Conservation (phyloP, 345 rosid species). For the Pugionium cornutum region DNA sequence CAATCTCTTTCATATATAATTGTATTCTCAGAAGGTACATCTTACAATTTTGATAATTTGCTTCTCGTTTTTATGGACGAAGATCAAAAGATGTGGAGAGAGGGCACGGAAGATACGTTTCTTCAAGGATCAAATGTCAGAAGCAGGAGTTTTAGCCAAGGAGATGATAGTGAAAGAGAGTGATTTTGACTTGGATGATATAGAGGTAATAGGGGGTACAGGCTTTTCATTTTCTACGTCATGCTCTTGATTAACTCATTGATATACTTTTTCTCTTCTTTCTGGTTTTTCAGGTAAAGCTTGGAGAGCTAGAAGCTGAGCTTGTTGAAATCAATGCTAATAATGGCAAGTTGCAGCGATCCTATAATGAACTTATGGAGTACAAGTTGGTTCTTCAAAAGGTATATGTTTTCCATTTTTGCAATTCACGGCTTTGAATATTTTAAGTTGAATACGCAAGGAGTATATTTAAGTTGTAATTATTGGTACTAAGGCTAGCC, state of each 20-base stretch:
- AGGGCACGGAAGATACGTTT: constrained; percentile 85
- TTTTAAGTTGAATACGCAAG: constrained; percentile 6
- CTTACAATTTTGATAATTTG: constrained; percentile 15
- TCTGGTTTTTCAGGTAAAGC: constrained; percentile 56
- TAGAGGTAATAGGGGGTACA: constrained; percentile 56
- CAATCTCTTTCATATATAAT: background rate
- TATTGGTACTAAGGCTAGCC: background rate
- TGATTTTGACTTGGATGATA: constrained; percentile 63
- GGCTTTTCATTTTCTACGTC: constrained; percentile 12
- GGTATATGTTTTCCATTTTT: constrained; percentile 46
- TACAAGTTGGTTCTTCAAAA: constrained; percentile 82
- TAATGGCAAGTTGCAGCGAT: constrained; percentile 74
- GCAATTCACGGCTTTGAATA: constrained; percentile 1
- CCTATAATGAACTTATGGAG: constrained; percentile 79
- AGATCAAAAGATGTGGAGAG: constrained; percentile 93
- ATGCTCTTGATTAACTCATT: constrained; percentile 21
- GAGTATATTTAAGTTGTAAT: background rate
- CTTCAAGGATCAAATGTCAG: constrained; percentile 89
- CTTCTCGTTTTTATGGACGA: constrained; percentile 6
- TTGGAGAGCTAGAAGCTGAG: constrained; percentile 92
- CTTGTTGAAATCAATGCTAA: constrained; percentile 90
- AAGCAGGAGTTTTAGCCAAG: constrained; percentile 64
- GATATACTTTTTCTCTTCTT: background rate
- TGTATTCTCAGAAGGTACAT: background rate
- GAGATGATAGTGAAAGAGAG: constrained; percentile 39